phyloP scores from a whole-genome alignment of 1,139 yeast species.

The Diutina scorzettiae region DNA sequence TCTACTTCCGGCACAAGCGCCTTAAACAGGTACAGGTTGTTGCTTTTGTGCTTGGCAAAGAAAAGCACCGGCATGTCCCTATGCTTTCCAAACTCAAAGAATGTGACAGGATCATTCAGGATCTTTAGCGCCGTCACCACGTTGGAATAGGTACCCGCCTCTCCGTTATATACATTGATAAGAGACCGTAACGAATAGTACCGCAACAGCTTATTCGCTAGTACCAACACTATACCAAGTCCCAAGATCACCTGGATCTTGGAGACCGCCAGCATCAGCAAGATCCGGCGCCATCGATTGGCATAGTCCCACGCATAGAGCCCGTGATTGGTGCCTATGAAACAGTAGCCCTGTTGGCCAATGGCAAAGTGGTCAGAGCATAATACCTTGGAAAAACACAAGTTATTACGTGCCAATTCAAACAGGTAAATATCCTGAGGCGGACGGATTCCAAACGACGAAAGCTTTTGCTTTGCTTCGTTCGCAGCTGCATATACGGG shows the following conservation, averaged over 20 bases:
- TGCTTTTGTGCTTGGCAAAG: constrained; percentile 38
- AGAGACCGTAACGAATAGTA: constrained; percentile 46
- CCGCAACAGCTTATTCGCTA: constrained; percentile 47
- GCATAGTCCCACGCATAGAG: constrained; percentile 38
- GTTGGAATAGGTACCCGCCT: constrained; percentile 12
- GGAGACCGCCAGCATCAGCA: constrained; percentile 42
- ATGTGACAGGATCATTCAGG: constrained; percentile 31
- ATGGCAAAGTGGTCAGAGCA: constrained; percentile 19
- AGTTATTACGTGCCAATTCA: background rate
- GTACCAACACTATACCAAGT: constrained; percentile 44
- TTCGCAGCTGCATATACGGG: background rate
- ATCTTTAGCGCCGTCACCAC: constrained; percentile 20
- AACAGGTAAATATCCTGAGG: constrained; percentile 5
- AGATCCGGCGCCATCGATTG: constrained; percentile 49
- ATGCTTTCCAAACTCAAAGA: constrained; percentile 52
- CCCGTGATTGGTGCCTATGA: constrained; percentile 26
- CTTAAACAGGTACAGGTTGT: constrained; percentile 26
- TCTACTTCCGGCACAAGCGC: constrained; percentile 40
- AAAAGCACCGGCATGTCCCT: constrained; percentile 47
- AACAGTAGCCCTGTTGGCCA: constrained; percentile 16
- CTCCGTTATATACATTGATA: constrained; percentile 27
- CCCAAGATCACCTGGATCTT: constrained; percentile 51
- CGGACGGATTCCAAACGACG: background rate
- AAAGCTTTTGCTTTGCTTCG: background rate
- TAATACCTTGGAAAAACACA: constrained; percentile 15